A percentile compares a stretch with the other conserved stretches of the same genome.
These are phyloP conservation scores for Phaffomyces antillensis DNA, from an alignment of 805 yeast species.

Conservation along the genomic window DNA sequence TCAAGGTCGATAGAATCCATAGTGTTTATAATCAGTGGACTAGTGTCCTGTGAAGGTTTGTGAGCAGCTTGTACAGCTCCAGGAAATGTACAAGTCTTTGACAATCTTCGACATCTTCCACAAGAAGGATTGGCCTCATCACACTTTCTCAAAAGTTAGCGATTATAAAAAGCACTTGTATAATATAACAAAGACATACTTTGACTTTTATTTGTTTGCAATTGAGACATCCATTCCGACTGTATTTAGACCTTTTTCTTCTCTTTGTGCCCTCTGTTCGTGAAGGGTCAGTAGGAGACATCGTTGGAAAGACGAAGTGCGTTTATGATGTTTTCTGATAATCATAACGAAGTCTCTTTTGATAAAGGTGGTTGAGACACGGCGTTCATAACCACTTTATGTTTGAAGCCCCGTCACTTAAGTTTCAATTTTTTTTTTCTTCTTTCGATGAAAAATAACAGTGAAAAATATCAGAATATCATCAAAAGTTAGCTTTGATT, in stretches of 20 bases:
- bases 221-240: conserved; percentile 33
- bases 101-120: conserved; percentile 8
- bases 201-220: conserved; percentile 38
- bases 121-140: conserved; percentile 14
- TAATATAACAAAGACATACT: conserved; percentile 9
- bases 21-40: neutral
- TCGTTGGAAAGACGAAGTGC: too few relatives aligned
- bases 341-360: too few relatives aligned
- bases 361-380: too few relatives aligned
- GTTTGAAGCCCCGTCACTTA: too few relatives aligned
- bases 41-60: neutral
- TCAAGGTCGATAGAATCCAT: conserved; percentile 17
- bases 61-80: neutral
- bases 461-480: too few relatives aligned
- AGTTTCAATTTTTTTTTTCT: too few relatives aligned
- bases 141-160: conserved; percentile 5
- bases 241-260: conserved; percentile 14
- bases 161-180: neutral
- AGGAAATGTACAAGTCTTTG: conserved; percentile 5
- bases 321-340: too few relatives aligned
- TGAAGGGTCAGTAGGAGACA: too few relatives aligned
- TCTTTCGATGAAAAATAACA: too few relatives aligned
- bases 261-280: too few relatives aligned
- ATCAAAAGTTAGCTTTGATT: too few relatives aligned
- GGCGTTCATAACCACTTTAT: too few relatives aligned